A percentile compares a stretch with the other conserved stretches of the same genome.
These are phyloP conservation scores for Globisporangium spiculum DNA, from an alignment of 352 stramenopile species.

Conservation along the genomic window DNA sequence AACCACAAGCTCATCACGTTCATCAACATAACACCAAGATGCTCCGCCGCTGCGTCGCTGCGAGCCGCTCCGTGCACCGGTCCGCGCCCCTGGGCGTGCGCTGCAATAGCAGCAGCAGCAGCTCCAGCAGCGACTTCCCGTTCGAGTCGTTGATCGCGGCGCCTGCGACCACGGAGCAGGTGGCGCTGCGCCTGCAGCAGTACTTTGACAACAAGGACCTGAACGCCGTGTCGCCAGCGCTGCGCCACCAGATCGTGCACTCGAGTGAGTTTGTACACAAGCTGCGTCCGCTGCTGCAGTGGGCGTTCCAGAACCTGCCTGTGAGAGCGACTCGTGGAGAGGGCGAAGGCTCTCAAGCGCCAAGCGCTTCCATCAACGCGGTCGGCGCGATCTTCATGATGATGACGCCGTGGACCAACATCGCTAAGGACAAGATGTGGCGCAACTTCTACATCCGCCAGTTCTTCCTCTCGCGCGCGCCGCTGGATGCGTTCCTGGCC, in stretches of 20 bases:
- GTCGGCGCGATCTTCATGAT: conserved; percentile 31
- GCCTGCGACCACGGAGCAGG: conserved; percentile 14
- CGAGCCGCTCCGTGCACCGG: conserved; percentile 1
- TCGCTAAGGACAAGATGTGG: conserved; percentile 40
- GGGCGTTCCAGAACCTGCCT: conserved; percentile 29
- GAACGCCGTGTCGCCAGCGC: conserved; percentile 18
- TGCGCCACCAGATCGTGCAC: conserved; percentile 31
- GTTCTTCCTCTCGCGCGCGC: conserved; percentile 53
- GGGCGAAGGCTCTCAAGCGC: not conserved
- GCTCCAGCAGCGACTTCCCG: not conserved
- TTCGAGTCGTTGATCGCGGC: conserved; percentile 28
- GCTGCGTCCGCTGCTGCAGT: conserved; percentile 37
- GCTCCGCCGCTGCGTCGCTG: conserved; percentile 1
- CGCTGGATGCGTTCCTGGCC: conserved; percentile 38
- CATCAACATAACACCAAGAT: not conserved
- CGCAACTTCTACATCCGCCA: conserved; percentile 59
- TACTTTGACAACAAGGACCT: conserved; percentile 32
- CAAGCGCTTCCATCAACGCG: not conserved
- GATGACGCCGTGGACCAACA: conserved; percentile 53
- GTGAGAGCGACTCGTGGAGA: not conserved
- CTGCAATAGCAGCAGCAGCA: not conserved
- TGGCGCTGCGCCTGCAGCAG: conserved; percentile 30
- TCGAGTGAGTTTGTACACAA: conserved; percentile 24
- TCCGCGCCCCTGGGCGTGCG: not conserved
- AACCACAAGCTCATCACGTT: too few relatives aligned